Percentiles rank a stretch among this genome's conserved stretches.
phyloP scores from a whole-genome alignment of 75 land plant genomes.

The Adiantum capillusveneris region DNA sequence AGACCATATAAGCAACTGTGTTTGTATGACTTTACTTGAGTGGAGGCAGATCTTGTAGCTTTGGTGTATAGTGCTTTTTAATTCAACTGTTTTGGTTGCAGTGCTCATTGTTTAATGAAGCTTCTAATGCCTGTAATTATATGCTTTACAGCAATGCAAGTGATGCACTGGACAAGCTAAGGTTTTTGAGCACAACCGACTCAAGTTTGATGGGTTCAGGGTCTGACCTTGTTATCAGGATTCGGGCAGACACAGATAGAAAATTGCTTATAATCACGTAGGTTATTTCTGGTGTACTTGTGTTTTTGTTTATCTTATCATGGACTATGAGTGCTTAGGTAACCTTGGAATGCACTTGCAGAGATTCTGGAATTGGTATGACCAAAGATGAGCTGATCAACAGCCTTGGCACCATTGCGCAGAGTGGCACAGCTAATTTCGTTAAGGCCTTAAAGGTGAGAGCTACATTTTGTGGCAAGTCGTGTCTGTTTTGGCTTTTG shows the following conservation, averaged over 20 bases:
- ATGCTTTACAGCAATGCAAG: constrained; percentile 94
- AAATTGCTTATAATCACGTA: constrained; percentile 81
- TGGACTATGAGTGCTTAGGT: too few relatives aligned
- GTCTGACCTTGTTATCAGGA: constrained; percentile 83
- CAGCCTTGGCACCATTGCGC: constrained; percentile 67
- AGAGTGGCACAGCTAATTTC: constrained; percentile 69
- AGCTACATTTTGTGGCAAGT: neutral
- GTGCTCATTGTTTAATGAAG: too few relatives aligned
- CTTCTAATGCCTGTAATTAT: too few relatives aligned
- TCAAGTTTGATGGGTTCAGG: constrained; percentile 59
- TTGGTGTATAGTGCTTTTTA: too few relatives aligned
- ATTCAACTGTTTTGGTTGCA: too few relatives aligned
- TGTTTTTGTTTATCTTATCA: too few relatives aligned
- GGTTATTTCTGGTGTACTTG: too few relatives aligned
- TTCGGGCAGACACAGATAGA: constrained; percentile 78
- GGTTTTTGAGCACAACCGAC: constrained; percentile 84
- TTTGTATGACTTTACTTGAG: too few relatives aligned
- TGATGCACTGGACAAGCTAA: constrained; percentile 98
- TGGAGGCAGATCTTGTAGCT: too few relatives aligned
- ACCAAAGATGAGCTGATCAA: constrained; percentile 53
- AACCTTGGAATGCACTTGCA: too few relatives aligned
- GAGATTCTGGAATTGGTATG: constrained; percentile 74
- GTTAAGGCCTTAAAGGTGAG: constrained; percentile 56
- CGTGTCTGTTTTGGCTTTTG: neutral
- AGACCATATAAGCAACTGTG: too few relatives aligned